phyloP scores from a whole-genome alignment of 1,284 basidiomycete species.

The Omphalotus olearius region DNA sequence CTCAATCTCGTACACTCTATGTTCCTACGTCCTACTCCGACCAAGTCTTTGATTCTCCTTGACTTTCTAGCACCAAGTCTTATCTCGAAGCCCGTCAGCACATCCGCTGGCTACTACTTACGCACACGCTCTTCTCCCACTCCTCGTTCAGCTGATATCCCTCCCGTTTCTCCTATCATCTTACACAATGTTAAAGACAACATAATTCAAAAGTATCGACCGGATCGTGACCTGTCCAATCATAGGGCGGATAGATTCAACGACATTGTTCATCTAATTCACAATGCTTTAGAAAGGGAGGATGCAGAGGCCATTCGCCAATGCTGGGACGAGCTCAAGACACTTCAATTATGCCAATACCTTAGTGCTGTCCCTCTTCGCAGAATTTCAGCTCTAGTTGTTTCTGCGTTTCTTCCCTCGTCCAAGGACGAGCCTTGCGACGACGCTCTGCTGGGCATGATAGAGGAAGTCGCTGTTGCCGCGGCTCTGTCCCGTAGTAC shows the following conservation, averaged over 20 bases:
- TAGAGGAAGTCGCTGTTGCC: slow-evolving; percentile 45
- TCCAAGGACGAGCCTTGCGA: too few relatives aligned
- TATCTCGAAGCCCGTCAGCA: neutral
- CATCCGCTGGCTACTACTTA: neutral
- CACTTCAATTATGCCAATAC: slow-evolving; percentile 36
- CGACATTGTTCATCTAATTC: slow-evolving; percentile 30
- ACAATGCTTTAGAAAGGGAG: slow-evolving; percentile 28
- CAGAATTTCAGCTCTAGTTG: slow-evolving; percentile 33
- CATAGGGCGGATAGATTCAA: slow-evolving; percentile 32
- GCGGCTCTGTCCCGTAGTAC: slow-evolving; percentile 39
- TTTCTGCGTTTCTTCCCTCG: slow-evolving; percentile 23
- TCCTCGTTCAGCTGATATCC: neutral
- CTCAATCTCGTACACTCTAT: slow-evolving; percentile 20
- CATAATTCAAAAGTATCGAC: slow-evolving; percentile 9
- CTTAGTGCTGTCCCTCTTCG: slow-evolving; percentile 38
- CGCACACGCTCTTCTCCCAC: neutral
- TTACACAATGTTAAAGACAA: slow-evolving; percentile 9
- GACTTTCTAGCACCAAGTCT: slow-evolving; percentile 22
- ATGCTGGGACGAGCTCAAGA: slow-evolving; percentile 42
- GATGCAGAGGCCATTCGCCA: slow-evolving; percentile 29
- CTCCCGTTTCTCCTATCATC: neutral
- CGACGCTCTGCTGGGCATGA: slow-evolving; percentile 11
- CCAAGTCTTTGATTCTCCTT: slow-evolving; percentile 24
- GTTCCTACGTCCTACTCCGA: slow-evolving; percentile 28
- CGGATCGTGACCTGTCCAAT: slow-evolving; percentile 16